Evolutionary conservation across 176 grass and related monocot genomes (phyloP), one percentile per base, ranked within the genome.

Genomic region (Carex parvula): DNA sequence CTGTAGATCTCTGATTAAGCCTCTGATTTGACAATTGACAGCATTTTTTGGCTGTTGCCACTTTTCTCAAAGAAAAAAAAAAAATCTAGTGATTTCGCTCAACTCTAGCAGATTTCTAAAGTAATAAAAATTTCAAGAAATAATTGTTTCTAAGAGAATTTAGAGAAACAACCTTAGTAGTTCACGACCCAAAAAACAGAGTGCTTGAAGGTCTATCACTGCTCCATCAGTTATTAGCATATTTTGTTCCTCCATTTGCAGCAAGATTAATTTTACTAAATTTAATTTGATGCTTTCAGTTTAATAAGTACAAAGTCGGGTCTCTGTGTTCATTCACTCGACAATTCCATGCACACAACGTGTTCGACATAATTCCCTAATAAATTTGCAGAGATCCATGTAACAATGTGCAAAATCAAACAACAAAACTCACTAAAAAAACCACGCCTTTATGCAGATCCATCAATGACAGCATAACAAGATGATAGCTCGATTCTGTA

Each of bases 381-480:
- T 52, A n/a, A n/a, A 73, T 71, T 39, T 26, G 10, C 61, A 26
- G 13, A 15, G 16, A 0, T 57, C 67, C 15, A 39, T 69, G 30
- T 18, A 16, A 69, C 66, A 39, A 7, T 9, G 8, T 41, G 32
- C 66, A 37, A 69, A 69, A 39, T 69, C 66, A 41, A 69, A 69
- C 66, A 11, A 18, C 1, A 42, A 44, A 71, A 20, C 39, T 21
- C 2, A 50, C 8, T 1, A 73, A 17, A 60, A 32, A 13, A 29
- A 16, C 6, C 29, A 13, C 11, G 14, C 26, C 6, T 73, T 84
- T 75, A 3, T 59, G 37, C 15, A 74, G 57, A 21, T 60, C 70
- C 24, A 61, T 84, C 16, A 75, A 72, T 75, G 35, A 48, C 30
- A 85, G 29, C 41, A 60, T 76, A 76, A 33, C 60, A 65, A 82